Evolutionary conservation across 2,329 filamentous ascomycete genomes (phyloP), one percentile per base, ranked within the genome.

Genomic region (Fusarium sp.): DNA sequence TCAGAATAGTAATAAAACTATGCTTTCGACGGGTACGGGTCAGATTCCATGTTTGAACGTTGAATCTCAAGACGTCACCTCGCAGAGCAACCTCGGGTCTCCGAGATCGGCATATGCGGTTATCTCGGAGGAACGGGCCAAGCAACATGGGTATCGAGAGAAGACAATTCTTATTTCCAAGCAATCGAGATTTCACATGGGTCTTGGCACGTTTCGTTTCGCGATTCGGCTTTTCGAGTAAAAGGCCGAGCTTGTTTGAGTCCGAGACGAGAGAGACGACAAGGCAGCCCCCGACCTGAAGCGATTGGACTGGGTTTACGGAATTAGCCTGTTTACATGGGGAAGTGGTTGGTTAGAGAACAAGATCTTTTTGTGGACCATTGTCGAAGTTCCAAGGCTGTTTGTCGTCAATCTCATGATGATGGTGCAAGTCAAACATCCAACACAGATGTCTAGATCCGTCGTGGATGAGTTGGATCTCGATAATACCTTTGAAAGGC

Each of bases 61-160:
- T n/a, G n/a, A n/a, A n/a, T n/a, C n/a, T n/a, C n/a, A n/a, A n/a
- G n/a, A 20, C 70, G 47, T 63, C 63, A 71, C 42, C 33, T 61
- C 36, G 36, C n/a, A 61, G 11, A n/a, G 36, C 16, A 54, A 64
- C 11, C 36, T 74, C 50, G 60, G 57, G 14, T 45, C 8, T 69
- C 64, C 71, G 71, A 74, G 68, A 71, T 74, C 64, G 71, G n/a
- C 57, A 68, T 10, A 29, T 35, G 36, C 61, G 66, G 47, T 16
- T 25, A 20, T 33, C 61, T 63, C 61, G 61, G 66, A 60, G 67
- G 42, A 67, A 50, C 68, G 71, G 68, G 61, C 61, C 59, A 56
- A 47, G 10, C 13, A 3, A 36, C 22, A 58, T 36, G 33, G 20
- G 18, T 36, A 18, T 13, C 25, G 6, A 10, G 1, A 27, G 45